Percentiles rank a stretch among this genome's conserved stretches.
These are phyloP conservation scores for Triglochin maritima DNA, from an alignment of 106 monocot species.

Conservation along the genomic window DNA sequence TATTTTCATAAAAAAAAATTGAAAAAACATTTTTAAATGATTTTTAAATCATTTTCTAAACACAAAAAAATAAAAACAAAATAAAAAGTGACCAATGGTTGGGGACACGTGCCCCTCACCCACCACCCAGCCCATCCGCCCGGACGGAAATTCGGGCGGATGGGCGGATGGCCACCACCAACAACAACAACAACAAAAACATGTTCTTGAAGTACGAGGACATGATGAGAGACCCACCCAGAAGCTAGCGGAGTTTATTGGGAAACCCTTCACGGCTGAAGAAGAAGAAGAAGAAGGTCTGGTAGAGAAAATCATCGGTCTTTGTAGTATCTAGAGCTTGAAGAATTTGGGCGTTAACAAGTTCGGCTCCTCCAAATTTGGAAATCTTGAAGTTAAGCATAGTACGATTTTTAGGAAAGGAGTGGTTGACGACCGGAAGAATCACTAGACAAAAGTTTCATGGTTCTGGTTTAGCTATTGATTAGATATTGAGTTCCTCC, in stretches of 20 bases:
- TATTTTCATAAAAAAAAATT: too few relatives aligned
- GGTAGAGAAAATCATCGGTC: constrained; percentile 6
- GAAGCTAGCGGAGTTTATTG: constrained; percentile 16
- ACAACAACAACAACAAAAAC: background rate
- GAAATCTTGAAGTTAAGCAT: background rate
- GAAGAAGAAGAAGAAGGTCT: constrained; percentile 12
- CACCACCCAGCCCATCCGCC: too few relatives aligned
- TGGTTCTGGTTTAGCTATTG: constrained; percentile 3
- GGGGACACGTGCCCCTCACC: too few relatives aligned
- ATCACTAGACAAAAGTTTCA: constrained; percentile 5
- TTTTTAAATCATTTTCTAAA: too few relatives aligned
- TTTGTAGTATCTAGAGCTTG: constrained; percentile 16
- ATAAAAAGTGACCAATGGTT: too few relatives aligned
- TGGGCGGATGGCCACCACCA: constrained; percentile 1
- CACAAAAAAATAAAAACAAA: too few relatives aligned
- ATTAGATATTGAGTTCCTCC: too few relatives aligned
- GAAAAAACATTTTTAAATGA: too few relatives aligned
- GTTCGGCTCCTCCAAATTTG: background rate
- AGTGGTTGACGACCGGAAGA: constrained; percentile 5
- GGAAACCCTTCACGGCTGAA: constrained; percentile 8
- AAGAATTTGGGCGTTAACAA: constrained; percentile 2
- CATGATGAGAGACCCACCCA: constrained; percentile 5
- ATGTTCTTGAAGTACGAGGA: constrained; percentile 23
- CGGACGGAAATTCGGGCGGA: too few relatives aligned
- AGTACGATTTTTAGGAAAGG: constrained; percentile 7